Conservation (phyloP, 495 filamentous ascomycete species). For the Cercophora scortea region DNA sequence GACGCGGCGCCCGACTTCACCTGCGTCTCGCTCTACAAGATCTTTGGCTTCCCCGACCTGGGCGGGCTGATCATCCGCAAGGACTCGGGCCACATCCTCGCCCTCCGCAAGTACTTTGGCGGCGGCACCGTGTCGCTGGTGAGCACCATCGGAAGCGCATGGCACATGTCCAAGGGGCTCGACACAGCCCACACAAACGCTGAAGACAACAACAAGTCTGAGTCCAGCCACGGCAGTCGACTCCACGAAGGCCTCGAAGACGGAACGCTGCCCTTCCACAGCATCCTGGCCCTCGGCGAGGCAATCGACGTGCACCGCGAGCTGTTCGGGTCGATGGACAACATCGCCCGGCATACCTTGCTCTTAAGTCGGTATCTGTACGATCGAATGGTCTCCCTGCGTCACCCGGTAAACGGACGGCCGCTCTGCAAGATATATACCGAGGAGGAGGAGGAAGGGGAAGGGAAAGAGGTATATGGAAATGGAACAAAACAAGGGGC, state of each 20-base stretch:
- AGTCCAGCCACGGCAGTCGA: neutral
- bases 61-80: constrained; percentile 63
- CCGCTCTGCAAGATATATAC: constrained; percentile 55
- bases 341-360: constrained; percentile 55
- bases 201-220: neutral
- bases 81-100: constrained; percentile 53
- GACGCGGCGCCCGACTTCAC: constrained; percentile 62
- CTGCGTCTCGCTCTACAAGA: constrained; percentile 70
- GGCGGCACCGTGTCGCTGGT: constrained; percentile 72
- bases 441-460: constrained; percentile 25
- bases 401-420: constrained; percentile 48
- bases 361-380: constrained; percentile 48
- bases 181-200: constrained; percentile 8
- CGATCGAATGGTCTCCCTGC: constrained; percentile 40
- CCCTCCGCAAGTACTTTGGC: constrained; percentile 62
- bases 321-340: constrained; percentile 55
- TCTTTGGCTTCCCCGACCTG: constrained; percentile 74
- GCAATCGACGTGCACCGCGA: constrained; percentile 58
- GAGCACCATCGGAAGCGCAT: constrained; percentile 47
- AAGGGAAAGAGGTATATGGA: constrained; percentile 40
- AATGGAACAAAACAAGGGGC: constrained; percentile 57
- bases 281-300: constrained; percentile 60
- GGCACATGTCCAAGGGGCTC: constrained; percentile 54
- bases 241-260: constrained; percentile 67
- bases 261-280: constrained; percentile 73